Base-by-base conservation (phyloP, 768 basidiomycete genomes). In the Hirschioporus abietinus region DNA sequence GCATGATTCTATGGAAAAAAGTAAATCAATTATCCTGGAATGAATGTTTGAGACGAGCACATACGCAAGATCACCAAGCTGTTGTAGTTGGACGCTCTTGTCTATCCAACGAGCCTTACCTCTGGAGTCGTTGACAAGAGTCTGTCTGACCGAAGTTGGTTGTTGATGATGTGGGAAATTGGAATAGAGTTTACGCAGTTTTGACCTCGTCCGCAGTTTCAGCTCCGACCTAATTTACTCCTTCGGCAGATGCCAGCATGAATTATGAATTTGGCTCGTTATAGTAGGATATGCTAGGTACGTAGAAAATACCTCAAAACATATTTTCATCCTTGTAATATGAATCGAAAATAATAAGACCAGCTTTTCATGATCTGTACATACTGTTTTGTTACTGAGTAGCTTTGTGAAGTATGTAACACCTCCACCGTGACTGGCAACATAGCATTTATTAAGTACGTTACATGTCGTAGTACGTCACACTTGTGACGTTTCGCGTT, bases 51-150 rank as follows among this genome's bases (percentile, higher is more conserved):
- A 64, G 10, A 20, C 12, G 25, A 52, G 63, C 27, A 42, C 36
- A 24, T 12, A 18, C 60, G 7, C 1, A 30, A 9, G 15, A 62
- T 10, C 58, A 59, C n/a, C 9, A 10, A 24, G 26, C 70, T 69
- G 64, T 59, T 72, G 68, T 67, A 70, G 73, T 72, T 80, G 83
- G 85, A 88, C 81, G 88, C 90, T 80, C 83, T 78, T 79, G 88
- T 91, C 93, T 94, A 80, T 94, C 92, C 92, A 94, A 87, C 91
- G 89, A 88, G 60, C 74, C 70, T 86, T 71, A 88, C 87, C 87
- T 92, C 79, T 95, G 93, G 92, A 94, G 91, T 95, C 92, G 87
- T 94, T 79, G 90, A 93, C 87, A 82, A 90, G 88, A 88, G 42
- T 15, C 42, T 52, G 12, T 52, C 42, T 10, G 42, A 52, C 42